Conservation (phyloP, 441 rosid species). For the Manihot esculenta region DNA sequence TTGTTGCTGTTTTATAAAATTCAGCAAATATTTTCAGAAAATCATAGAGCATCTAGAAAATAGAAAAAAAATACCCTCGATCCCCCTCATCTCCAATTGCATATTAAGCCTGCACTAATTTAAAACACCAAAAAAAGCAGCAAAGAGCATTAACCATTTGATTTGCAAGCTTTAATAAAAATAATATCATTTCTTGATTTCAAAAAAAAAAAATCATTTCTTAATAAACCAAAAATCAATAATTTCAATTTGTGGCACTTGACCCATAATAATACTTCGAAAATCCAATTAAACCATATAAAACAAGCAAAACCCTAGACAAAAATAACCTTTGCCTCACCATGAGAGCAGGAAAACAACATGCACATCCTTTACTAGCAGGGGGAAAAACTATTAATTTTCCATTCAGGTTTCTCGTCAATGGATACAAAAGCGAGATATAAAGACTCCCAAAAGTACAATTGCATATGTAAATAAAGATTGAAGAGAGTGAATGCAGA, state of each 20-base stretch:
- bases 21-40: too few relatives aligned
- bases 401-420: neutral
- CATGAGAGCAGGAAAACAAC: neutral
- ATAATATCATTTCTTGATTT: too few relatives aligned
- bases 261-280: neutral
- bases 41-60: neutral
- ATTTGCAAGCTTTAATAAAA: too few relatives aligned
- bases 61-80: neutral
- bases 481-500: too few relatives aligned
- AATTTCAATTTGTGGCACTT: neutral
- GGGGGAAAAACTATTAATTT: neutral
- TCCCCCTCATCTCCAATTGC: neutral
- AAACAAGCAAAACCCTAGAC: neutral
- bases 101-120: neutral
- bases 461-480: neutral
- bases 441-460: neutral
- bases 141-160: too few relatives aligned
- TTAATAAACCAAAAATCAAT: neutral
- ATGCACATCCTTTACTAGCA: too few relatives aligned
- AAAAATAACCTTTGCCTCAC: neutral
- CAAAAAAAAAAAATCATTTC: neutral
- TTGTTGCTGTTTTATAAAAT: too few relatives aligned
- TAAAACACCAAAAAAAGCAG: too few relatives aligned
- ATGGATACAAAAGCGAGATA: neutral
- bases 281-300: neutral